Evolutionary conservation across 148 eudicot species (phyloP), one percentile per base, ranked within the genome.

Genomic region (Amaranthus cruentus): DNA sequence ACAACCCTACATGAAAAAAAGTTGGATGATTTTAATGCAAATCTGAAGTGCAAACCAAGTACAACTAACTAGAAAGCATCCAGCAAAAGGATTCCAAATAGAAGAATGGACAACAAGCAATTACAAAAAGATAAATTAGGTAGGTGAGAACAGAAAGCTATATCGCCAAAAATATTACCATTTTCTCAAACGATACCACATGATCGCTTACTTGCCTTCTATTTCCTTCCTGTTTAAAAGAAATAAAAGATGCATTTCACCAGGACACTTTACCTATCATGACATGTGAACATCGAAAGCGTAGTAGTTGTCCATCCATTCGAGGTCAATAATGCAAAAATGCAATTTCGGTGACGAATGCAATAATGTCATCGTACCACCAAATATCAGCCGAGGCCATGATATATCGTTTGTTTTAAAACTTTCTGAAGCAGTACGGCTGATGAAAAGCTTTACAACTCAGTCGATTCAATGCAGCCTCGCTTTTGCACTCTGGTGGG

Each of bases 51-150:
- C 65, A 58, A 75, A 21, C 58, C 49, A 73, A 49, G 66, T 12
- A 57, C 50, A 18, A 56, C 65, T 66, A 75, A 44, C 78, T 8
- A 68, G 50, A 60, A 15, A 58, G 63, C 53, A 66, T 60, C 28
- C 9, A 44, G 28, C 68, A 69, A 60, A 10, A 47, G 52, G 5
- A 53, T 38, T 52, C 62, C 52, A 60, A 67, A 67, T 67, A 49
- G 21, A 0, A 43, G 11, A 48, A 21, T 21, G 54, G 15, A 62
- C 48, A 21, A 49, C 7, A 18, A 63, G 51, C 62, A 47, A 54
- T 43, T 53, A 44, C 51, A 47, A 12, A 1, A 7, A 44, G 11
- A 62, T n/a, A 9, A 47, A 43, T 2, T 4, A 6, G 56, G 11
- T 47, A 55, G 57, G 51, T 13, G 38, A 47, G 62, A 42, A 59